Conservation (phyloP, 306 rosid species). For the Vigna mungo region DNA sequence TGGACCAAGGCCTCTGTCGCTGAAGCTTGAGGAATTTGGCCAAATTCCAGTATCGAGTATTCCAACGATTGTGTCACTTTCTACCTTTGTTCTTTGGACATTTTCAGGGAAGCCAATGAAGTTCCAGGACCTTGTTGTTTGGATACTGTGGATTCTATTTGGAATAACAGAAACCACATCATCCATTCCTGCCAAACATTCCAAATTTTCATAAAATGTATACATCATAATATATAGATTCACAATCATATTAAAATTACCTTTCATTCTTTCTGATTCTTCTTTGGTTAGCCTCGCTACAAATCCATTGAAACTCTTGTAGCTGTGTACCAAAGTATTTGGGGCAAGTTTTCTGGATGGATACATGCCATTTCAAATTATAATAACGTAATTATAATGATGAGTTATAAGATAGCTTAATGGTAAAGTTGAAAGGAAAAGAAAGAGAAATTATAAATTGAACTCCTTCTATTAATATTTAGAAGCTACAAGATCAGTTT, state of each 20-base stretch:
- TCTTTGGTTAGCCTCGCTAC: neutral
- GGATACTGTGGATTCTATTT: neutral
- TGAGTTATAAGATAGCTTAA: too few relatives aligned
- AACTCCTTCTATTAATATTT: too few relatives aligned
- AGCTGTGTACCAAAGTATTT: neutral
- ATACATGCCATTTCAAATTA: neutral
- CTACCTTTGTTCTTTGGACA: neutral
- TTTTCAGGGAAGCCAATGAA: neutral
- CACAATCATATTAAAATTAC: neutral
- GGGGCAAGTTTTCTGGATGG: neutral
- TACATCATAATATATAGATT: neutral
- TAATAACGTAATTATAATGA: too few relatives aligned
- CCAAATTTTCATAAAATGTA: neutral
- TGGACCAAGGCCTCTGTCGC: neutral
- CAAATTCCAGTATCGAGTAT: slow-evolving; percentile 48
- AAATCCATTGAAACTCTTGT: slow-evolving; percentile 9
- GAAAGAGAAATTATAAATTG: too few relatives aligned
- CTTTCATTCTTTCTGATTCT: neutral
- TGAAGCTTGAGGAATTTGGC: slow-evolving; percentile 43
- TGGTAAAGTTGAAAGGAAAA: too few relatives aligned
- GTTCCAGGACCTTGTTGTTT: slow-evolving; percentile 3
- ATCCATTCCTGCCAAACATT: neutral
- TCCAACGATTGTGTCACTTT: slow-evolving; percentile 17
- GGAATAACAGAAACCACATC: neutral
- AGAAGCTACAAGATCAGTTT: too few relatives aligned